phyloP scores from a whole-genome alignment of 495 filamentous ascomycete species.

The Aspergillus biplanus region DNA sequence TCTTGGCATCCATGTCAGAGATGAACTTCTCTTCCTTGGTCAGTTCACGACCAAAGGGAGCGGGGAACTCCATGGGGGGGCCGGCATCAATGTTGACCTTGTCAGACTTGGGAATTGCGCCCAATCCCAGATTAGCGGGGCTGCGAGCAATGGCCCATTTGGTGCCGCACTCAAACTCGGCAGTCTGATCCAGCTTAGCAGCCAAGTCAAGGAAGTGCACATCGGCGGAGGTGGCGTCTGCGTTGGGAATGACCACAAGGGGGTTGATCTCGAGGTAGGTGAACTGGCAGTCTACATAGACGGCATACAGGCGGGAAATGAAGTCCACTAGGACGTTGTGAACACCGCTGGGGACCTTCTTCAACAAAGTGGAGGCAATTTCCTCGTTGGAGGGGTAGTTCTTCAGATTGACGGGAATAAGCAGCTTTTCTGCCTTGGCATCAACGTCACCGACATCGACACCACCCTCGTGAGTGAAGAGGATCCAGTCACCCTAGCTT shows the following conservation, averaged over 20 bases:
- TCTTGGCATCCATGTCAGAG: constrained; percentile 97
- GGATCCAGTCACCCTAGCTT: constrained; percentile 93
- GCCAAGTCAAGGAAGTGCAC: constrained; percentile 98
- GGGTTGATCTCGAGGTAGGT: constrained; percentile 99
- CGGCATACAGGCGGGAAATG: constrained; percentile 89
- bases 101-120: constrained; percentile 58
- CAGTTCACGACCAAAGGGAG: constrained; percentile 97
- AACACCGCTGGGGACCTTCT: constrained; percentile 90
- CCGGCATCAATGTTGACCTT: constrained; percentile 95
- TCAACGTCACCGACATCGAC: constrained; percentile 99
- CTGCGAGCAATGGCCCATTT: constrained; percentile 98
- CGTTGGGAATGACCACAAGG: constrained; percentile 95
- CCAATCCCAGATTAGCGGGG: constrained; percentile 81
- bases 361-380: constrained; percentile 81
- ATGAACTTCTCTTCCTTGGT: constrained; percentile 99
- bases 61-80: constrained; percentile 97
- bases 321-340: constrained; percentile 99
- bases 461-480: constrained; percentile 99
- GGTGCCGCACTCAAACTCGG: constrained; percentile 98
- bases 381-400: constrained; percentile 96
- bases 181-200: constrained; percentile 98
- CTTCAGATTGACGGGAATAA: constrained; percentile 93
- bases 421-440: constrained; percentile 96
- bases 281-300: constrained; percentile 99
- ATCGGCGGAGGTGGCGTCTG: constrained; percentile 84